Evolutionary conservation across 345 rosid species (phyloP).

Genomic region (Ricinus communis): DNA sequence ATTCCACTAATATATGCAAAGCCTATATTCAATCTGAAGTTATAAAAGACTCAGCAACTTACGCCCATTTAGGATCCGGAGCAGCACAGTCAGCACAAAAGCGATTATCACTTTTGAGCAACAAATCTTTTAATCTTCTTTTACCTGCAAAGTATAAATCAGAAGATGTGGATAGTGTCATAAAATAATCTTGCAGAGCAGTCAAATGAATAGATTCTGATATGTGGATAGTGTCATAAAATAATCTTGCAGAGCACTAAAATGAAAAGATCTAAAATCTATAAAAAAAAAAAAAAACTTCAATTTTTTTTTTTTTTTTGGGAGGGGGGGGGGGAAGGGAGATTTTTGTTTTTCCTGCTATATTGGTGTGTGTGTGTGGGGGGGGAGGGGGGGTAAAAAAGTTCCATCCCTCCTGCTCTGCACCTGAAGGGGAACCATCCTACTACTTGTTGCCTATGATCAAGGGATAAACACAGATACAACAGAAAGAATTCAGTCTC

Average conservation of each 20-base stretch:
- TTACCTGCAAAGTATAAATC: slow-evolving; percentile 48
- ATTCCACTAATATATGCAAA: neutral
- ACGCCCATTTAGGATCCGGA: slow-evolving; percentile 99
- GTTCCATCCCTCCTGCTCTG: neutral
- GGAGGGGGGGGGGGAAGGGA: no score
- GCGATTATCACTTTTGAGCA: slow-evolving; percentile 76
- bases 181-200: neutral
- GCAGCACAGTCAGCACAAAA: slow-evolving; percentile 94
- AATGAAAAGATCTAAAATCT: no score
- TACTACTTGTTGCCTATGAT: neutral
- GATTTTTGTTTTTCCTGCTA: no score
- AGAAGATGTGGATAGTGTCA: neutral
- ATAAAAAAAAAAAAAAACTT: no score
- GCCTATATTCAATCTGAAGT: slow-evolving; percentile 5
- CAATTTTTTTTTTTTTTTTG: no score
- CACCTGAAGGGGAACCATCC: neutral
- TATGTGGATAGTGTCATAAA: no score
- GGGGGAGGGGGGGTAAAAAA: no score
- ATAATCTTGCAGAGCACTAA: no score
- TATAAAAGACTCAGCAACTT: slow-evolving; percentile 35
- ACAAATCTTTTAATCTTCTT: slow-evolving; percentile 67
- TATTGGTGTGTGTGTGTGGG: no score
- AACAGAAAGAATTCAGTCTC: neutral
- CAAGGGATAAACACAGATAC: neutral
- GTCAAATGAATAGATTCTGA: neutral